Conservation (phyloP, 768 basidiomycete genomes). For the Pisolithus orientalis region DNA sequence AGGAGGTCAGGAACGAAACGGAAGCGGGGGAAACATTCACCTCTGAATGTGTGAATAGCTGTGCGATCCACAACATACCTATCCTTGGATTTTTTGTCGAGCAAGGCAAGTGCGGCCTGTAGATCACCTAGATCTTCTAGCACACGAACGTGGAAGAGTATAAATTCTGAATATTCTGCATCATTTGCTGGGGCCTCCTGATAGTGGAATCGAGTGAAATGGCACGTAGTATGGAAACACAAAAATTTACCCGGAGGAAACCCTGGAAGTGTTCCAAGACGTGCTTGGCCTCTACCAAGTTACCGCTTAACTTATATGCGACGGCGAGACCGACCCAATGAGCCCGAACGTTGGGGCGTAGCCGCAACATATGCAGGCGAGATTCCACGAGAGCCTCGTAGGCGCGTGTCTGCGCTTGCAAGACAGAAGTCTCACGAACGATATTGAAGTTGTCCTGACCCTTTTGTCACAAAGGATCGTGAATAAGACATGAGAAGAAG, state of each 20-base stretch:
- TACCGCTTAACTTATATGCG: conserved; percentile 80
- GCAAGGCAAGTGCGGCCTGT: conserved; percentile 50
- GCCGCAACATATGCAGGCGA: conserved; percentile 68
- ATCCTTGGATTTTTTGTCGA: conserved; percentile 60
- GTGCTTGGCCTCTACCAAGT: conserved; percentile 60
- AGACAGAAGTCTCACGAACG: conserved; percentile 80
- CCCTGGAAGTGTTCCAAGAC: conserved; percentile 68
- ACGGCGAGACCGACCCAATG: conserved; percentile 90
- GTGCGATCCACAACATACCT: conserved; percentile 67
- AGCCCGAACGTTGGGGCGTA: conserved; percentile 77
- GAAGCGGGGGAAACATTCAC: conserved; percentile 27
- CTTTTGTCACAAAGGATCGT: conserved; percentile 2
- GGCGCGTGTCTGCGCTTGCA: conserved; percentile 82
- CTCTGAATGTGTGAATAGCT: conserved; percentile 61
- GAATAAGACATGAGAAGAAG: conserved; percentile 2
- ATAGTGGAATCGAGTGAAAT: conserved; percentile 5
- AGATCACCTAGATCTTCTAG: conserved; percentile 69
- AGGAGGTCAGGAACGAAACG: conserved; percentile 3
- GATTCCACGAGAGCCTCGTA: conserved; percentile 78
- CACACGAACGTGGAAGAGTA: conserved; percentile 69
- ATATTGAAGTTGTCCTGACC: conserved; percentile 89
- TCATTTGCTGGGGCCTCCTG: conserved; percentile 77
- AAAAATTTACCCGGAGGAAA: conserved; percentile 54
- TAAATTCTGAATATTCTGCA: conserved; percentile 75
- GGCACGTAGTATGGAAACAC: neutral